Evolutionary conservation across 2,329 filamentous ascomycete genomes (phyloP).

Genomic region (Periconia digitata): DNA sequence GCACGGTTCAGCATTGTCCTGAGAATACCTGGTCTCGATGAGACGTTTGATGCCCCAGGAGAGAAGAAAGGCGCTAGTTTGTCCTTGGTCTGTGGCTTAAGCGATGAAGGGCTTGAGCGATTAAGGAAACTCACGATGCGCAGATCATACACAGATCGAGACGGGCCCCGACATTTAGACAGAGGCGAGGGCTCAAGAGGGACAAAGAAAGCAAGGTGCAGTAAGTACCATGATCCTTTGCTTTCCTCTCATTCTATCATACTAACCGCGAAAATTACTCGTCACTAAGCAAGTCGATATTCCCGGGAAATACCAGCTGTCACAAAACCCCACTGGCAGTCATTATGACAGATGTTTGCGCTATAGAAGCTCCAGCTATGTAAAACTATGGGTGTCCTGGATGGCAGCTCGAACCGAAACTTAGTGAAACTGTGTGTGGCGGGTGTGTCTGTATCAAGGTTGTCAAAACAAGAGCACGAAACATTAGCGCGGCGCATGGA

Average conservation of each 20-base stretch:
- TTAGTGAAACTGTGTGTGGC: not conserved
- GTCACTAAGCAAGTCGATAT: not conserved
- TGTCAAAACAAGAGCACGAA: not conserved
- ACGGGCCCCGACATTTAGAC: not conserved
- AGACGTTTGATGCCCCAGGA: not conserved
- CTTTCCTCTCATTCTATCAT: too few relatives aligned
- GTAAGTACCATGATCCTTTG: not conserved
- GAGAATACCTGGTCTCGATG: not conserved
- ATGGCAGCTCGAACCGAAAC: not conserved
- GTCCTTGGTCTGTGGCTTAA: not conserved
- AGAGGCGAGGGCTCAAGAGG: not conserved
- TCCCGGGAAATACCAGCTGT: not conserved
- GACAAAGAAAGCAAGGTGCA: not conserved
- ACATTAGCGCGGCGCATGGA: not conserved
- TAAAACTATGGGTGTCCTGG: not conserved
- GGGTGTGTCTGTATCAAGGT: not conserved
- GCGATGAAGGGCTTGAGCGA: not conserved
- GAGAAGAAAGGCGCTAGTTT: not conserved
- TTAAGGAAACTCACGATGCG: slow-evolving; percentile 12
- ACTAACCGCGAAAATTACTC: not conserved
- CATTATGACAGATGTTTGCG: not conserved
- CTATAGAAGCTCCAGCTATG: not conserved
- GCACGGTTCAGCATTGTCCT: not conserved
- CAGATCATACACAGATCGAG: slow-evolving; percentile 16
- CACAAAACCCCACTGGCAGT: not conserved